Base-by-base conservation (phyloP, 768 basidiomycete species). In the Daedaleopsis nitida region DNA sequence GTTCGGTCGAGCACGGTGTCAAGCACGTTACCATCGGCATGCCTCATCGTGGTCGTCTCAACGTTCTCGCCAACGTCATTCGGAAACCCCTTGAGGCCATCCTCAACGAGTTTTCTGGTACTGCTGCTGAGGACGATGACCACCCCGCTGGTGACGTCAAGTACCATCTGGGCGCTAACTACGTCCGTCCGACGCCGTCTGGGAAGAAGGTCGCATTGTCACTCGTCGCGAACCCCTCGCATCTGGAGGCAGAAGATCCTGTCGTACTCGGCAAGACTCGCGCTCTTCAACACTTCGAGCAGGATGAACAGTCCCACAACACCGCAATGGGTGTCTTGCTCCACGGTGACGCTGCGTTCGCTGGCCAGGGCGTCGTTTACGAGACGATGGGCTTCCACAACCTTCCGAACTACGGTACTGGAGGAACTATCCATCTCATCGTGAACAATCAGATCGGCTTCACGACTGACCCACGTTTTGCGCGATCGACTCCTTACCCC, bases 401-500 rank as follows among this genome's bases (percentile, higher is more conserved):
- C 71, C 84, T 99, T 49, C 94, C 94, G 23, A 88, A 84, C 77
- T 99, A 98, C 74, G 95, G 96, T 35, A 98, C 95, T 14, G 97
- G 97, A 59, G 97, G 97, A 58, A 98, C 97, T 51, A 94, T 99
- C 68, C 97, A 99, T 73, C 80, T 99, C 59, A 96, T 98, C 67
- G 94, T 98, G 67, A 98, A 98, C 82, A 98, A 98, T 77, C 96
- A 98, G 73, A 96, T 98, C 62, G 96, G 96, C 60, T 99, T 99
- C 81, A 99, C 97, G 53, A 99, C 97, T 37, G 96, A 98, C 72
- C 97, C 97, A 49, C 89, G 96, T 59, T 97, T 98, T 79, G 81
- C 96, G 49, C 95, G 97, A 59, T 98, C 96, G 17, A 99, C 97
- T 4, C 92, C 97, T 52, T 98, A 99, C 78, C 92, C 92, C 13